phyloP scores from a whole-genome alignment of 2,329 filamentous ascomycete genomes.

The Colletotrichum musicola region DNA sequence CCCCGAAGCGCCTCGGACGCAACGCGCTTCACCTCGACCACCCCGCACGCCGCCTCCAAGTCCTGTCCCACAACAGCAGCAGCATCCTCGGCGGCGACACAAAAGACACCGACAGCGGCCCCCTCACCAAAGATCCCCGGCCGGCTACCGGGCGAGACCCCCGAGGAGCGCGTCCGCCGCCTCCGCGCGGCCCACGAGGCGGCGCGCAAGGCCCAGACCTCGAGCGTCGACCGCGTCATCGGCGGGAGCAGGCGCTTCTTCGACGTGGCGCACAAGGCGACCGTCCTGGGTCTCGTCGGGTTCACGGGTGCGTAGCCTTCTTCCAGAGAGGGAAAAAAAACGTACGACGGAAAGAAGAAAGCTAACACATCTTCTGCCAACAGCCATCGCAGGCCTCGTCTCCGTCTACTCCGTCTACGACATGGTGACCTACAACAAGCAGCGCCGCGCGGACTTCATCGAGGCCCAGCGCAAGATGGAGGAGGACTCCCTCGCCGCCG shows the following conservation, averaged over 20 bases:
- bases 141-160: conserved; percentile 66
- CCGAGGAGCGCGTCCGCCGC: conserved; percentile 77
- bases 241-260: conserved; percentile 62
- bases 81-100: conserved; percentile 33
- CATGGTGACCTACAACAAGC: conserved; percentile 72
- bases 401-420: conserved; percentile 72
- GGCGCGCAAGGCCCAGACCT: conserved; percentile 71
- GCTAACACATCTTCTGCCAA: neutral
- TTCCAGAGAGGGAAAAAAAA: neutral
- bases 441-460: conserved; percentile 70
- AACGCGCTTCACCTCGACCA: conserved; percentile 73
- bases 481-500: conserved; percentile 67
- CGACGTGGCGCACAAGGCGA: conserved; percentile 68
- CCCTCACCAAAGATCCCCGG: conserved; percentile 26
- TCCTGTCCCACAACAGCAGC: conserved; percentile 55
- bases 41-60: conserved; percentile 76
- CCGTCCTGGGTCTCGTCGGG: conserved; percentile 66
- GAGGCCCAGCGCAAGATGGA: conserved; percentile 67
- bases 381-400: conserved; percentile 67
- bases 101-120: conserved; percentile 39
- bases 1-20: conserved; percentile 82
- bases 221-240: conserved; percentile 64
- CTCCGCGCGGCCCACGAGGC: conserved; percentile 76
- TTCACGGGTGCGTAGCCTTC: conserved; percentile 62
- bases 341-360: neutral